phyloP scores from a whole-genome alignment of 768 basidiomycete genomes.

The Serendipita vermifera region DNA sequence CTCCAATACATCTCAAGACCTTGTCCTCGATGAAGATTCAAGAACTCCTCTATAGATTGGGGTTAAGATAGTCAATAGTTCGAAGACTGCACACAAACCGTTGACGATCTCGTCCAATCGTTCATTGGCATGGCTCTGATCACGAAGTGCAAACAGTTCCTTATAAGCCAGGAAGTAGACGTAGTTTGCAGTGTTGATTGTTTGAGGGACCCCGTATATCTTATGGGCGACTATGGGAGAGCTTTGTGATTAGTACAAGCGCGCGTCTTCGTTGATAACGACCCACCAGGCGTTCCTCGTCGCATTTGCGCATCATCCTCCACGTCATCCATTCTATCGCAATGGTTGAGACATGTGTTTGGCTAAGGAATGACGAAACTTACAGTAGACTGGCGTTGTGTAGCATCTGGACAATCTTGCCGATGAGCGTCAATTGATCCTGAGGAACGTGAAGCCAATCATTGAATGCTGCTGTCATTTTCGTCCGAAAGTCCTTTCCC shows the following conservation, averaged over 20 bases:
- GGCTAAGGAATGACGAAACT: conserved; percentile 17
- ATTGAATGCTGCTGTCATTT: conserved; percentile 89
- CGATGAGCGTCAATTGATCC: conserved; percentile 57
- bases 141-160: conserved; percentile 55
- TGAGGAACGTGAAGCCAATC: conserved; percentile 73
- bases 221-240: conserved; percentile 65
- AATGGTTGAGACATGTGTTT: neutral
- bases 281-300: conserved; percentile 65
- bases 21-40: conserved; percentile 89
- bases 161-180: conserved; percentile 91
- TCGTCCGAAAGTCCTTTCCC: conserved; percentile 83
- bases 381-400: conserved; percentile 90
- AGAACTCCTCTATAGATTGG: conserved; percentile 40
- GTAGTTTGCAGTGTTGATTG: conserved; percentile 94
- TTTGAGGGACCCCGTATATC: conserved; percentile 93
- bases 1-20: conserved; percentile 92
- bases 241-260: neutral
- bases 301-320: conserved; percentile 83
- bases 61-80: conserved; percentile 20
- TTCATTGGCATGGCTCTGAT: conserved; percentile 18
- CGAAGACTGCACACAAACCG: neutral
- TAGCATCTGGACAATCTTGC: conserved; percentile 79
- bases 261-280: neutral
- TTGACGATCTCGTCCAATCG: conserved; percentile 14
- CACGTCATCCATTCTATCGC: conserved; percentile 79